Percentiles rank a stretch among this genome's conserved stretches.
Evolutionary conservation across 1,139 yeast genomes (phyloP).

Genomic region (Kodamaea plutei): DNA sequence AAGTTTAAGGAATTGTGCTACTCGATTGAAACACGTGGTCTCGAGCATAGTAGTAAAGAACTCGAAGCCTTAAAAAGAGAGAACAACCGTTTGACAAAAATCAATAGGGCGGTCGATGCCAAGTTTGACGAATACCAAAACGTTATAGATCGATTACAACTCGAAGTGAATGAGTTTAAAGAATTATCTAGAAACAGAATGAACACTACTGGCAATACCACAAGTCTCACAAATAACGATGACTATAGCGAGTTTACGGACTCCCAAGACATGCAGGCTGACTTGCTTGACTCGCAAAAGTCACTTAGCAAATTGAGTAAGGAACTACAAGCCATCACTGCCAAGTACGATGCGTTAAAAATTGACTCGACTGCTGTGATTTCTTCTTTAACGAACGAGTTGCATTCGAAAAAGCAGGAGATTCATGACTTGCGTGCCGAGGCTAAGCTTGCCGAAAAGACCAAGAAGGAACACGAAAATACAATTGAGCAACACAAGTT

Average conservation of each 20-base stretch:
- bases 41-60: no score
- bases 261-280: constrained; percentile 10
- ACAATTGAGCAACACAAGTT: constrained; percentile 48
- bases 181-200: constrained; percentile 12
- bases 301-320: constrained; percentile 22
- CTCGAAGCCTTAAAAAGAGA: constrained; percentile 17
- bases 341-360: constrained; percentile 21
- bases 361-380: constrained; percentile 25
- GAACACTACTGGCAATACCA: constrained; percentile 9
- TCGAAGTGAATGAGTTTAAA: constrained; percentile 27
- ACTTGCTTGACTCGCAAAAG: constrained; percentile 20
- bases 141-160: constrained; percentile 30
- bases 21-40: constrained; percentile 12
- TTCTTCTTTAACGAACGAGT: constrained; percentile 25
- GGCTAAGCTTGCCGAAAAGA: constrained; percentile 22
- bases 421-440: constrained; percentile 19
- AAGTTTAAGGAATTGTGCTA: constrained; percentile 20
- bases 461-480: constrained; percentile 36
- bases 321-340: constrained; percentile 20
- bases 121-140: constrained; percentile 31
- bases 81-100: constrained; percentile 16
- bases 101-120: constrained; percentile 18
- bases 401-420: constrained; percentile 28
- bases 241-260: constrained; percentile 2
- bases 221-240: constrained; percentile 1